Conservation (phyloP, 78 protist species). For the Anaeramoeba flamelloides region DNA sequence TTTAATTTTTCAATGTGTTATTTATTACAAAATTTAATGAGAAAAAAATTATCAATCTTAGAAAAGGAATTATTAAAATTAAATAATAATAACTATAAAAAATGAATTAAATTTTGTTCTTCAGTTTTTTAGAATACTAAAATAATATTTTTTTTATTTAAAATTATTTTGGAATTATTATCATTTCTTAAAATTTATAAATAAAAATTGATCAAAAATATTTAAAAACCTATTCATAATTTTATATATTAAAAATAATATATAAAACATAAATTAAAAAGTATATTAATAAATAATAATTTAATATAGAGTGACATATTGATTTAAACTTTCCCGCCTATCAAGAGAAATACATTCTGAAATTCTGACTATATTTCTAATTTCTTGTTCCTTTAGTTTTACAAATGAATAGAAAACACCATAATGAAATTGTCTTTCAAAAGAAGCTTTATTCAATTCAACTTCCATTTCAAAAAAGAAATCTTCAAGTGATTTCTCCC, state of each 20-base stretch:
- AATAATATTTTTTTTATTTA: too few species aligned
- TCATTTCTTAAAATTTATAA: background rate
- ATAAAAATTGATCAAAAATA: background rate
- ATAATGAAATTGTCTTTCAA: slow-evolving; percentile 68
- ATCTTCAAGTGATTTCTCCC: background rate
- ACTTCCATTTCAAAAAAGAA: slow-evolving; percentile 4
- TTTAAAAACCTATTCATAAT: background rate
- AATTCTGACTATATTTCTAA: slow-evolving; percentile 85
- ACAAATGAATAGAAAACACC: slow-evolving; percentile 71
- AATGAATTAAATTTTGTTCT: too few species aligned
- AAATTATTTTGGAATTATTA: too few species aligned
- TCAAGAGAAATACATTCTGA: slow-evolving; percentile 77
- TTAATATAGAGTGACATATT: background rate
- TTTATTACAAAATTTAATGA: too few species aligned
- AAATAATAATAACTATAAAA: too few species aligned
- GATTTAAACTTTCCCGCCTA: slow-evolving; percentile 4
- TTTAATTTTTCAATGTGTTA: too few species aligned
- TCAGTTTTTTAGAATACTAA: too few species aligned
- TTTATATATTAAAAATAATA: background rate
- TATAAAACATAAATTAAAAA: background rate
- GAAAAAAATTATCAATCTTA: too few species aligned
- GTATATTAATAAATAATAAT: background rate
- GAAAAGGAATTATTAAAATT: too few species aligned
- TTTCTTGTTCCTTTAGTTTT: slow-evolving; percentile 76
- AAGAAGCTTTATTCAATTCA: slow-evolving; percentile 44